Evolutionary conservation across 2,329 filamentous ascomycete genomes (phyloP), one percentile per base, ranked within the genome.

Genomic region (Fusarium sp.): DNA sequence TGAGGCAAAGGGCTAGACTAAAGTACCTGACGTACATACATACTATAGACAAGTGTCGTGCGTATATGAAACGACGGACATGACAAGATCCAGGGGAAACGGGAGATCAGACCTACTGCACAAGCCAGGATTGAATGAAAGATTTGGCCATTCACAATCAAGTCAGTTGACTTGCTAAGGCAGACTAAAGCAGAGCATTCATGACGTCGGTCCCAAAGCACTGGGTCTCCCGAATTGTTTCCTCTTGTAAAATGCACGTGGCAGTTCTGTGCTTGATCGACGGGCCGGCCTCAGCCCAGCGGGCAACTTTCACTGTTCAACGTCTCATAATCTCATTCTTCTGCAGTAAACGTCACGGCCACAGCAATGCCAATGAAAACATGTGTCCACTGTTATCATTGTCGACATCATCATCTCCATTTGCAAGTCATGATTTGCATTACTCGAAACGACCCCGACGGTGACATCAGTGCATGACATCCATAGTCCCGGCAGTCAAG

Each of bases 161-260:
- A 50, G n/a, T 6, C 20, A 28, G 22, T n/a, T 42, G 11, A 46
- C 18, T 24, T 26, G 46, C 52, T 50, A 40, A 17, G 34, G 39
- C 26, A 43, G 33, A 22, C 58, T 60, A 60, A 60, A 44, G 13
- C 22, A 51, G 36, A 45, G 20, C 33, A 22, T 42, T 40, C 28
- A 59, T 52, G 60, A 65, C 60, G 40, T 58, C 36, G 53, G 45
- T 20, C 28, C 26, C 17, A 48, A 40, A 7, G 22, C 24, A 20
- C 20, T 43, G 62, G 45, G 28, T 9, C 26, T 4, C 28, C 28
- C 10, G 10, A 31, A 5, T 31, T 31, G 28, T 31, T 31, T 31
- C 10, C 28, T 31, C 28, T 31, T 31, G 28, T 31, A 43, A 43
- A 58, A 58, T 55, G 69, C 69, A 72, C 66, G 66, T 72, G 69